These are phyloP conservation scores for Bruguiera hainesii DNA, from an alignment of 441 rosid species.

Conservation along the genomic window DNA sequence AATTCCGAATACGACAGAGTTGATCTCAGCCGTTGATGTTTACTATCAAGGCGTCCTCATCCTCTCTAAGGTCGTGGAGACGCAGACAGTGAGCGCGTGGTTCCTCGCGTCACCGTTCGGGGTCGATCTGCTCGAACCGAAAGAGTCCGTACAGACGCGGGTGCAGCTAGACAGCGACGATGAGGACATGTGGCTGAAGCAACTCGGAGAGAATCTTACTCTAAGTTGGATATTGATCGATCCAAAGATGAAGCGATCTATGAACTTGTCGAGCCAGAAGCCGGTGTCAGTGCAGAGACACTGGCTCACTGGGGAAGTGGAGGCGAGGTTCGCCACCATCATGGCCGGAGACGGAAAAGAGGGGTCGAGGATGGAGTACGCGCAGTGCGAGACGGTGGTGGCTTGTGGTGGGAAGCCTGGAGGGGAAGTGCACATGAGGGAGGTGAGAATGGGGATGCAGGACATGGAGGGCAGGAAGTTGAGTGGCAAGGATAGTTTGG, in stretches of 20 bases:
- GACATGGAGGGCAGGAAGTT: conserved; percentile 68
- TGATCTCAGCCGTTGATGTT: conserved; percentile 77
- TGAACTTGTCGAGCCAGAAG: conserved; percentile 48
- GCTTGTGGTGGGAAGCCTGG: conserved; percentile 62
- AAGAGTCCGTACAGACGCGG: conserved; percentile 39
- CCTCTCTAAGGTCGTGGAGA: conserved; percentile 44
- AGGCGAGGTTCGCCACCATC: conserved; percentile 43
- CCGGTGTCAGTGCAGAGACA: conserved; percentile 58
- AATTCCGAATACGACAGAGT: conserved; percentile 4
- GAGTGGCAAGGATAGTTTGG: conserved; percentile 66
- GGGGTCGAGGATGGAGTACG: conserved; percentile 34
- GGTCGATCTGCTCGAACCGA: conserved; percentile 55
- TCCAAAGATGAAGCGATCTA: conserved; percentile 44
- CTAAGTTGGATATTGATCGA: conserved; percentile 72
- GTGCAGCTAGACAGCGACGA: conserved; percentile 13
- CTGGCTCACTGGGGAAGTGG: conserved; percentile 68
- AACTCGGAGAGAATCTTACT: conserved; percentile 46
- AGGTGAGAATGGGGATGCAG: conserved; percentile 63
- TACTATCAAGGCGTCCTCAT: conserved; percentile 36
- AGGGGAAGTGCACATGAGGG: conserved; percentile 62
- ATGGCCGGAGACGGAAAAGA: conserved; percentile 27
- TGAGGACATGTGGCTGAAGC: conserved; percentile 31
- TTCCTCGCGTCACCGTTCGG: conserved; percentile 61
- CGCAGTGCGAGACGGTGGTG: conserved; percentile 51
- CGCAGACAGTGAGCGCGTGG: conserved; percentile 48